A percentile compares a stretch with the other conserved stretches of the same genome.
Evolutionary conservation across 208 protist species (phyloP).

Genomic region (Crithidia expoeki): DNA sequence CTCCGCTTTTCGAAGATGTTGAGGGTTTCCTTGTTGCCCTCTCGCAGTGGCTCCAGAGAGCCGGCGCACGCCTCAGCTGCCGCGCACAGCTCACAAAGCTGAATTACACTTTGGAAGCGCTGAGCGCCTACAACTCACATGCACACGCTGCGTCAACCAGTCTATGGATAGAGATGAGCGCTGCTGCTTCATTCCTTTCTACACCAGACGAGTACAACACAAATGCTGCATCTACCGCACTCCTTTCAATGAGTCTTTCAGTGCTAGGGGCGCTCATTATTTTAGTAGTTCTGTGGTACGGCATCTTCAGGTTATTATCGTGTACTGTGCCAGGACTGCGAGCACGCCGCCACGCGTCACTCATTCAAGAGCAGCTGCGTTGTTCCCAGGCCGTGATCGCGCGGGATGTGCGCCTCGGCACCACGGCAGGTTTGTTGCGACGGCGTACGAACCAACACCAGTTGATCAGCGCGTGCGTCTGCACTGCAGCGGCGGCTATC

Average conservation of each 20-base stretch:
- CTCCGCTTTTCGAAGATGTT: conserved; percentile 8
- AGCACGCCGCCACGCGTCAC: not conserved
- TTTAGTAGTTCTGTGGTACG: not conserved
- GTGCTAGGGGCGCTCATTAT: not conserved
- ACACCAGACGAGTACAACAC: not conserved
- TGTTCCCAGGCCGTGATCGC: not conserved
- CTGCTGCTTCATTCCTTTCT: not conserved
- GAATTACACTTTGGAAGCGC: not conserved
- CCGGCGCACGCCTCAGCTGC: conserved; percentile 8
- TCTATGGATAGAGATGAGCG: too few relatives aligned
- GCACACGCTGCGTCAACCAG: not conserved
- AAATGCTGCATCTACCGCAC: not conserved
- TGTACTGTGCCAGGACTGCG: conserved; percentile 4
- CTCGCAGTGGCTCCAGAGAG: not conserved
- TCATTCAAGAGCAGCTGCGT: not conserved
- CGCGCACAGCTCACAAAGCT: not conserved
- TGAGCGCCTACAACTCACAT: not conserved
- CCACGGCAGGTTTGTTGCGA: not conserved
- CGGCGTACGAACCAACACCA: conserved; percentile 12
- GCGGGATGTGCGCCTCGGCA: not conserved
- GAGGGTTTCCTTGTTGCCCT: not conserved
- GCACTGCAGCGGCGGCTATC: not conserved
- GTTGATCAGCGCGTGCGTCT: conserved; percentile 14
- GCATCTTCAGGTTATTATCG: not conserved
- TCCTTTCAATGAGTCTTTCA: conserved; percentile 6